phyloP scores from a whole-genome alignment of 2,329 filamentous ascomycete genomes.

The Talaromyces funiculosus region DNA sequence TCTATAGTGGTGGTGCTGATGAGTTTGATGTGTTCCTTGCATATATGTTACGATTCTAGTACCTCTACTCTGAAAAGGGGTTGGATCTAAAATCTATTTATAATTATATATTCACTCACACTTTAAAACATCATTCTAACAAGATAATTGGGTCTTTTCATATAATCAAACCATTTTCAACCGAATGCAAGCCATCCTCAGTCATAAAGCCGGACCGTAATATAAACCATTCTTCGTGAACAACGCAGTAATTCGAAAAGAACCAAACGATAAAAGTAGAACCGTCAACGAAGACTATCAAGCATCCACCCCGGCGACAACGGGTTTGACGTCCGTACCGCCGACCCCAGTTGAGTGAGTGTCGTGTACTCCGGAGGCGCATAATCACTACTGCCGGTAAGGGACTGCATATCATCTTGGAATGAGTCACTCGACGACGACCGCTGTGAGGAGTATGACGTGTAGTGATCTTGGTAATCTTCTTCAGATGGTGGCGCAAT shows the following conservation, averaged over 20 bases:
- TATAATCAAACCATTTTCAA: not conserved
- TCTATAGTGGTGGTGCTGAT: too few species aligned
- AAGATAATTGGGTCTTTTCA: not conserved
- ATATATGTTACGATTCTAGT: not conserved
- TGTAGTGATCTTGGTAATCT: not conserved
- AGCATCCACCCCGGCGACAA: slow-evolving; percentile 2
- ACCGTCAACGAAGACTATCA: slow-evolving; percentile 13
- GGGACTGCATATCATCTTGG: not conserved
- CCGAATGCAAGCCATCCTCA: not conserved
- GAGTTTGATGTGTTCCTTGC: too few species aligned
- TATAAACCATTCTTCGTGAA: not conserved
- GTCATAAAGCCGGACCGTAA: not conserved
- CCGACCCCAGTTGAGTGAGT: not conserved
- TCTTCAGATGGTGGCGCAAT: slow-evolving; percentile 17
- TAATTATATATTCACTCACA: not conserved
- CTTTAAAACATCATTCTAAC: not conserved
- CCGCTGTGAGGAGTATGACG: not conserved
- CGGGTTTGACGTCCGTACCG: not conserved
- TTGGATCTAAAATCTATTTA: not conserved
- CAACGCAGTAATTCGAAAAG: not conserved
- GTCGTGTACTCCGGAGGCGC: slow-evolving; percentile 7
- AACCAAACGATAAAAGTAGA: too few species aligned
- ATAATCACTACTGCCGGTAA: not conserved
- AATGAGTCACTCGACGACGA: not conserved
- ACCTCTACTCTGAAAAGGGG: too few species aligned